Base-by-base conservation (phyloP, 2,329 filamentous ascomycete genomes). In the Dothideomycetes sp. region DNA sequence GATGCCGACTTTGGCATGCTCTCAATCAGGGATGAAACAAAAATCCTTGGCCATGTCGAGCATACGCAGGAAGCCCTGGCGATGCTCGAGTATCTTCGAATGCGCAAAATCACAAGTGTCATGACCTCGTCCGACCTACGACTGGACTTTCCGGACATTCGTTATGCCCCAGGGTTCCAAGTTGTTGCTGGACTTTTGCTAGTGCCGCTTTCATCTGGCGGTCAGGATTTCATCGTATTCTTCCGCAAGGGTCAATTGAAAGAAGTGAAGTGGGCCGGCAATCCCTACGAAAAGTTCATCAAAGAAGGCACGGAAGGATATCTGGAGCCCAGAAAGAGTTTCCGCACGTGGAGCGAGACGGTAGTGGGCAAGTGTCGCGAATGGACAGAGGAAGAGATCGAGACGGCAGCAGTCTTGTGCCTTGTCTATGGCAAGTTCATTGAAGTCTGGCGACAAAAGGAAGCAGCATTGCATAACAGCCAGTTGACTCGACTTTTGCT, bases 361-460 rank as follows among this genome's bases (percentile, higher is more conserved):
- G 78, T 94, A 0, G 59, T 87, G 9, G 85, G 84, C 4, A 87
- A 83, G 59, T 88, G 83, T 49, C 76, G 83, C 16, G 86, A 94
- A 49, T 94, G 87, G 87, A 80, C 79, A 0, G 85, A 91, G 53
- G 83, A 93, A 46, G 84, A 94, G 54, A 72, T 93, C 3, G 87
- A 94, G 59, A 94, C 85, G 0, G 86, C 87, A 0, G 84, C 86
- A 1, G 84, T 94, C 0, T 66, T 94, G 3, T 94, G 86, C 52
- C 64, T 94, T 7, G 84, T 94, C 1, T 94, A 94, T 46, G 84
- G 83, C 55, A 81, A 76, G 56, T 94, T 94, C 56, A 94, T 94
- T 50, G 84, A 93, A 52, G 86, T 94, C 2, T 94, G 87, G 87
- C 72, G 85, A 41, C 84, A 94, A 55, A 94, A 94, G 49, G 87